Base-by-base conservation (phyloP, 441 rosid genomes). In the Hura crepitans region DNA sequence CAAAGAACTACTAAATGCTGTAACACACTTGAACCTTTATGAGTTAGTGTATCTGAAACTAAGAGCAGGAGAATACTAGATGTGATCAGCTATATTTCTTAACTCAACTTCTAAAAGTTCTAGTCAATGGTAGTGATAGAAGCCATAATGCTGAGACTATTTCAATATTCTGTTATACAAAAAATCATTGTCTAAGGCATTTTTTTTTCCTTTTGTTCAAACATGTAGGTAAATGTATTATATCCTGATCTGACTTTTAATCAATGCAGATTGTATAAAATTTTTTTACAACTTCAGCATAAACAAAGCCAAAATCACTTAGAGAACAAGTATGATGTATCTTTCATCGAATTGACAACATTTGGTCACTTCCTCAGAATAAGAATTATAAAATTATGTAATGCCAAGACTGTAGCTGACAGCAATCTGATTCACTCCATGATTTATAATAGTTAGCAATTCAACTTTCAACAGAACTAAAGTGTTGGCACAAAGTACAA, bases 251-350 rank as follows among this genome's bases (percentile, higher is more conserved):
- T 18, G 50, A 28, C 28, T 17, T 42, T 46, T 30, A 65, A 49
- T 23, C 30, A n/a, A 12, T 11, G 37, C 17, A 27, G 33, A 6
- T 31, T 10, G 23, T n/a, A 11, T 5, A 51, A 14, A 12, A 10
- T 15, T 22, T 55, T 25, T 55, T 22, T 5, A 22, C 27, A 2
- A 5, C 25, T 0, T n/a, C 42, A 53, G 35, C 15, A 37, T 17
- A 37, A 14, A 37, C 23, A 31, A 66, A 9, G 17, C 69, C 56
- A 63, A 66, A 50, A n/a, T 66, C 46, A 66, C 27, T 59, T 17
- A 33, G 23, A 33, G 3, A 42, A 54, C 30, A 66, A 66, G 35
- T 18, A 22, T 53, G 17, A 46, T 23, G 25, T n/a, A 28, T 46
- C 47, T 61, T 61, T 0, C 28, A 22, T 61, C 18, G 9, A 9